A percentile compares a stretch with the other conserved stretches of the same genome.
phyloP scores from a whole-genome alignment of 495 filamentous ascomycete genomes.

The Hypoxylon fuscum region DNA sequence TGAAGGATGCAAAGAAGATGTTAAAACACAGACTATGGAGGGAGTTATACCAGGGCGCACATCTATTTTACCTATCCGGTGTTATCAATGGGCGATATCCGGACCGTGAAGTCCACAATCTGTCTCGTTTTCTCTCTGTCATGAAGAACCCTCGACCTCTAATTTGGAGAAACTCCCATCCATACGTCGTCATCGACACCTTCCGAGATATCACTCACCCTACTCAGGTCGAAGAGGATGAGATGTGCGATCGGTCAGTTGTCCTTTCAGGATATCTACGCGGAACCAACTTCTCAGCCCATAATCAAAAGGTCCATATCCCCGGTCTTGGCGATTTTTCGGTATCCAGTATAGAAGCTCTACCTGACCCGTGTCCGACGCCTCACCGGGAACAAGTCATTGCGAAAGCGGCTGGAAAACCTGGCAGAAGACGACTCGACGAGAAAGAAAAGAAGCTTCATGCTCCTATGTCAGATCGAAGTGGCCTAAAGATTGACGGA shows the following conservation, averaged over 20 bases:
- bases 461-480: slow-evolving; percentile 97
- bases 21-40: slow-evolving; percentile 96
- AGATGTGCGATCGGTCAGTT: slow-evolving; percentile 87
- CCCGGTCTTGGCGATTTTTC: slow-evolving; percentile 94
- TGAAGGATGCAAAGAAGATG: slow-evolving; percentile 92
- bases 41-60: slow-evolving; percentile 94
- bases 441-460: slow-evolving; percentile 96
- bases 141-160: slow-evolving; percentile 98
- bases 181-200: slow-evolving; percentile 90
- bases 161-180: slow-evolving; percentile 96
- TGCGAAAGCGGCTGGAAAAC: slow-evolving; percentile 83
- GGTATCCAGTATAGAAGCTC: slow-evolving; percentile 80
- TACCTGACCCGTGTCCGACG: slow-evolving; percentile 96
- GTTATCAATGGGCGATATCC: slow-evolving; percentile 97
- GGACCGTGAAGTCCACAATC: slow-evolving; percentile 94
- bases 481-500: slow-evolving; percentile 77
- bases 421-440: slow-evolving; percentile 75
- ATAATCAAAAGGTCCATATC: slow-evolving; percentile 89
- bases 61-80: slow-evolving; percentile 94
- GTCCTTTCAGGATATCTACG: slow-evolving; percentile 93
- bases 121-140: slow-evolving; percentile 91
- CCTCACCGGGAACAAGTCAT: slow-evolving; percentile 87
- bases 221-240: slow-evolving; percentile 83
- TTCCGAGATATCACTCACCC: slow-evolving; percentile 95
- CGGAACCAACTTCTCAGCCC: slow-evolving; percentile 92